Evolutionary conservation across 495 filamentous ascomycete genomes (phyloP).

Genomic region (Hypomontagnella submonticulosa): DNA sequence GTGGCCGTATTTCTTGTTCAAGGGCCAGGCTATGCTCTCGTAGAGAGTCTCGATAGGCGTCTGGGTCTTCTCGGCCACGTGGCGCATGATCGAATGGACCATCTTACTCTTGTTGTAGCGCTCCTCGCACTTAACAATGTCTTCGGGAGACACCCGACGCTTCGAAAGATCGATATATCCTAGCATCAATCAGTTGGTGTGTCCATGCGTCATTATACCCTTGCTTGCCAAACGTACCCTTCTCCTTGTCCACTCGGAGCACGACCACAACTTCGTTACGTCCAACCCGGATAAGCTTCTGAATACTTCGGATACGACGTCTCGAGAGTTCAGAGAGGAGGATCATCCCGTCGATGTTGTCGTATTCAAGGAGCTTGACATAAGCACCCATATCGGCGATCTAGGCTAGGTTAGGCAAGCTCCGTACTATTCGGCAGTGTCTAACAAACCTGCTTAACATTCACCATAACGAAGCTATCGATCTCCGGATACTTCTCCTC

Average conservation of each 20-base stretch:
- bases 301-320: conserved; percentile 96
- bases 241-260: conserved; percentile 98
- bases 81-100: conserved; percentile 97
- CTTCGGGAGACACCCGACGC: conserved; percentile 95
- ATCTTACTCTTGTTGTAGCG: conserved; percentile 99
- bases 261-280: conserved; percentile 99
- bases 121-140: conserved; percentile 98
- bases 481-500: conserved; percentile 99
- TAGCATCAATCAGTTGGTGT: conserved; percentile 30
- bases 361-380: conserved; percentile 98
- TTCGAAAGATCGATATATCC: conserved; percentile 99
- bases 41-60: conserved; percentile 94
- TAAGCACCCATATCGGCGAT: conserved; percentile 99
- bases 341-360: conserved; percentile 99
- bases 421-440: conserved; percentile 7
- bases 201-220: conserved; percentile 13
- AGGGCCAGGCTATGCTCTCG: conserved; percentile 92
- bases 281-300: conserved; percentile 97
- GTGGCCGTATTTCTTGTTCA: conserved; percentile 97
- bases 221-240: conserved; percentile 66
- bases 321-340: conserved; percentile 94
- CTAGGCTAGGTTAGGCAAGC: conserved; percentile 57
- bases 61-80: conserved; percentile 96
- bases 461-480: conserved; percentile 99
- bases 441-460: conserved; percentile 84